These are phyloP conservation scores for Mycena kentingensis DNA, from an alignment of 768 basidiomycete species.

Conservation along the genomic window DNA sequence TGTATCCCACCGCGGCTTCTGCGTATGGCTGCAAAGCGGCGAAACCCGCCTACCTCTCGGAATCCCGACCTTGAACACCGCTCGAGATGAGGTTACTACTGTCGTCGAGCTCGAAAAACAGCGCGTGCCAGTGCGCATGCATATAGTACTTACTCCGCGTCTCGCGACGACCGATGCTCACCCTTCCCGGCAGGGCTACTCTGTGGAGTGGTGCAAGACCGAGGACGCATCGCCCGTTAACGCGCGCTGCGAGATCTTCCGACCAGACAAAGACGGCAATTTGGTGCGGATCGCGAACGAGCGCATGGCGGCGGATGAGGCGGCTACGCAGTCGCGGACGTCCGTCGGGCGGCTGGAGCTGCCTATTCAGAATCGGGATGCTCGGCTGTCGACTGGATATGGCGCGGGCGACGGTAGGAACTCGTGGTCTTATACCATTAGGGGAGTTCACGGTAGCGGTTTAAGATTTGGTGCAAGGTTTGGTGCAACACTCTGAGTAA, in stretches of 20 bases:
- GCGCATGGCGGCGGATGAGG: neutral
- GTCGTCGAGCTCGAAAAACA: neutral
- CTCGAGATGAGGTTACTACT: neutral
- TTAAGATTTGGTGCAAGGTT: no score
- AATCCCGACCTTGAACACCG: neutral
- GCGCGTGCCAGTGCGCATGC: neutral
- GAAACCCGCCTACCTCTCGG: neutral
- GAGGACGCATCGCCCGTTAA: neutral
- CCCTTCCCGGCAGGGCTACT: no score
- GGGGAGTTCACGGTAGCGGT: no score
- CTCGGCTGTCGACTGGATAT: neutral
- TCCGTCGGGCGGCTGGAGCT: neutral
- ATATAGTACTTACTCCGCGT: neutral
- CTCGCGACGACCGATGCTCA: no score
- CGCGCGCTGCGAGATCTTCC: conserved; percentile 1
- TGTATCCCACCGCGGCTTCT: neutral
- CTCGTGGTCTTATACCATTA: no score
- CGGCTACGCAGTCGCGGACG: neutral
- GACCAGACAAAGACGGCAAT: neutral
- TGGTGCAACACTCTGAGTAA: no score
- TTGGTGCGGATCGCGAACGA: neutral
- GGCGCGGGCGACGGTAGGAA: neutral
- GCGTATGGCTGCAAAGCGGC: neutral
- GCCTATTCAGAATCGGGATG: neutral
- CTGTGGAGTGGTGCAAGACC: neutral